These are phyloP conservation scores for Oemleria cerasiformis DNA, from an alignment of 306 rosid species.

Conservation along the genomic window DNA sequence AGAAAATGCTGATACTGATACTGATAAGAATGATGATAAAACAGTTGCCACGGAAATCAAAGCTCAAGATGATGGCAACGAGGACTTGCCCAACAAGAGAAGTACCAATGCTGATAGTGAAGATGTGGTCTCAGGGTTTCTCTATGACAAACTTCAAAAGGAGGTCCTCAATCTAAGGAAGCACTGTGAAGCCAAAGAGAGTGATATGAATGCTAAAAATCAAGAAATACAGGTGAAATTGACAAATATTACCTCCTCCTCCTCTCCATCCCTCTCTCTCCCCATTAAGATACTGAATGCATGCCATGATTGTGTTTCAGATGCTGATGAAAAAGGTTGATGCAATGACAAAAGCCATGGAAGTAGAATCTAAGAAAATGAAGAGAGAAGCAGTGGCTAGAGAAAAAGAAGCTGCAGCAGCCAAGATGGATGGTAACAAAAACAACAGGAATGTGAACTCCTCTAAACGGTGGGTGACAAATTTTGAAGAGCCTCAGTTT, in stretches of 20 bases:
- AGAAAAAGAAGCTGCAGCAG: conserved; percentile 68
- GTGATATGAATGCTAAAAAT: conserved; percentile 51
- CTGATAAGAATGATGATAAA: conserved; percentile 21
- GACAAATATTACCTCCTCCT: background rate
- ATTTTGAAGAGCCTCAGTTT: background rate
- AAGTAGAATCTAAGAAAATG: conserved; percentile 78
- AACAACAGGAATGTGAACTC: conserved; percentile 47
- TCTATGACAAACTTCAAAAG: conserved; percentile 84
- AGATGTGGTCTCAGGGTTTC: conserved; percentile 81
- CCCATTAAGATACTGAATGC: conserved; percentile 18
- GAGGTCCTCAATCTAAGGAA: conserved; percentile 72
- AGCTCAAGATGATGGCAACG: conserved; percentile 25
- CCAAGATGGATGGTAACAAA: conserved; percentile 45
- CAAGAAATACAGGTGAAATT: conserved; percentile 76
- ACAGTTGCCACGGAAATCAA: conserved; percentile 30
- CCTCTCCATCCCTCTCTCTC: background rate
- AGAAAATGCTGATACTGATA: conserved; percentile 22
- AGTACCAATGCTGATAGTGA: conserved; percentile 30
- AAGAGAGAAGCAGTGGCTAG: conserved; percentile 83
- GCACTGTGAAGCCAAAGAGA: conserved; percentile 60
- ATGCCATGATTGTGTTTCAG: conserved; percentile 37
- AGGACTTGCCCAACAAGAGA: conserved; percentile 30
- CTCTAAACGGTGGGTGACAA: conserved; percentile 48
- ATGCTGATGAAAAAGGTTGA: conserved; percentile 76
- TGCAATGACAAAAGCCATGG: conserved; percentile 76